phyloP scores from a whole-genome alignment of 2,329 filamentous ascomycete species.

The Rhinocladiella mackenziei region DNA sequence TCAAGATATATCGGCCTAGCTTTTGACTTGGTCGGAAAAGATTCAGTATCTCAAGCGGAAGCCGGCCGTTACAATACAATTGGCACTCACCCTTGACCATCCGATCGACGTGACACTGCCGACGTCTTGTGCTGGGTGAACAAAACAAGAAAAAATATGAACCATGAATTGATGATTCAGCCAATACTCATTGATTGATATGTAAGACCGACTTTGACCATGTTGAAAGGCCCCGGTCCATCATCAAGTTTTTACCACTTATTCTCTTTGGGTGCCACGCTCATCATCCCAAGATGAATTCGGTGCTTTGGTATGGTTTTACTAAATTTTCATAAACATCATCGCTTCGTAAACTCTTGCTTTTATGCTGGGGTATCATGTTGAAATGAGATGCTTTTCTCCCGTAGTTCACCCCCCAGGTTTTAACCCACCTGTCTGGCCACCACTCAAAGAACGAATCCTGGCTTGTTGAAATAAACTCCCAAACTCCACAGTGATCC shows the following conservation, averaged over 20 bases:
- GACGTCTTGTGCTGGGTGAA: no score
- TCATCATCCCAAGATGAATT: neutral
- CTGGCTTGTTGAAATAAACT: neutral
- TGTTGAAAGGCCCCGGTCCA: conserved; percentile 12
- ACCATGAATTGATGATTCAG: no score
- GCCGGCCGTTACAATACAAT: no score
- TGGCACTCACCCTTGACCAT: no score
- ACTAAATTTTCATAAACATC: conserved; percentile 13
- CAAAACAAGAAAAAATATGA: no score
- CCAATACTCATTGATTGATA: conserved; percentile 1
- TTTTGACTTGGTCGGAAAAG: no score
- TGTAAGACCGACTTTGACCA: conserved; percentile 5
- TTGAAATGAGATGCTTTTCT: conserved; percentile 25
- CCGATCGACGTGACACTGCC: no score
- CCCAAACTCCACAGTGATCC: no score
- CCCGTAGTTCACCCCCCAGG: neutral
- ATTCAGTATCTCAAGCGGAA: no score
- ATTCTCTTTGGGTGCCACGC: neutral
- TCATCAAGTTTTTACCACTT: neutral
- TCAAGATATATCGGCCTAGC: no score
- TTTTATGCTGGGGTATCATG: conserved; percentile 24
- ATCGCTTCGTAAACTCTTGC: conserved; percentile 17
- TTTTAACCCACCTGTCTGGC: neutral
- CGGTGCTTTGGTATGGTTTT: neutral
- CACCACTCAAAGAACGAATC: neutral